Percentiles rank a stretch among this genome's conserved stretches.
These are phyloP conservation scores for Bacidia gigantensis DNA, from an alignment of 495 filamentous ascomycete genomes.

Conservation along the genomic window DNA sequence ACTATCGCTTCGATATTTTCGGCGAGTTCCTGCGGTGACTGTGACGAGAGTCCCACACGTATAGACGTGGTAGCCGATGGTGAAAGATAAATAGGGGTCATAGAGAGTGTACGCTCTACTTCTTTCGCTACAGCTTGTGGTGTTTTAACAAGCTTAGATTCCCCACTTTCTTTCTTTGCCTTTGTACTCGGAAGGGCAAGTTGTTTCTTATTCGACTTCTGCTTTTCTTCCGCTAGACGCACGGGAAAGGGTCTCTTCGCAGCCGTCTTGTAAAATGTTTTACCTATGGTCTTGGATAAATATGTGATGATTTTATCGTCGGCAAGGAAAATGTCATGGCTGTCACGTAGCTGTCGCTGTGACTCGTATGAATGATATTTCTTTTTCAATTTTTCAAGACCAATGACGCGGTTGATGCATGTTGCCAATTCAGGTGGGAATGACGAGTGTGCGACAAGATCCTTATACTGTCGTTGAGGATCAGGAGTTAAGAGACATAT, in stretches of 20 bases:
- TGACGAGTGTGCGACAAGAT: slow-evolving; percentile 57
- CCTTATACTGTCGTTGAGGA: slow-evolving; percentile 82
- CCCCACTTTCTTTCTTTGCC: slow-evolving; percentile 23
- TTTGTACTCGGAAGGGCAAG: slow-evolving; percentile 25
- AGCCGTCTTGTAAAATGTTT: slow-evolving; percentile 66
- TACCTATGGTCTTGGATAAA: slow-evolving; percentile 67
- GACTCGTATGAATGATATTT: slow-evolving; percentile 81
- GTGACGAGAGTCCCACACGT: slow-evolving; percentile 56
- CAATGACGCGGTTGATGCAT: slow-evolving; percentile 69
- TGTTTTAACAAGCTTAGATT: slow-evolving; percentile 28
- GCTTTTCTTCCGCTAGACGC: slow-evolving; percentile 47
- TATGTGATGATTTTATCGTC: slow-evolving; percentile 70
- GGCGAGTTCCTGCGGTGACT: slow-evolving; percentile 57
- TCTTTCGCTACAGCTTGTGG: slow-evolving; percentile 49
- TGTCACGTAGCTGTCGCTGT: slow-evolving; percentile 64
- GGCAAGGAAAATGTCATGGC: slow-evolving; percentile 79
- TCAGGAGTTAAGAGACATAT: slow-evolving; percentile 77
- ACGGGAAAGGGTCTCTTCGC: slow-evolving; percentile 81
- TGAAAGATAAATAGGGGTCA: slow-evolving; percentile 60
- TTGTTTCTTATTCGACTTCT: slow-evolving; percentile 36
- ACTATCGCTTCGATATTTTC: slow-evolving; percentile 69
- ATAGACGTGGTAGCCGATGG: slow-evolving; percentile 51
- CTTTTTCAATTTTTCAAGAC: slow-evolving; percentile 64
- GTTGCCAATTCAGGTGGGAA: slow-evolving; percentile 61
- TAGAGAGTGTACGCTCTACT: slow-evolving; percentile 54